Base-by-base conservation (phyloP, 2,329 filamentous ascomycete genomes). In the Sclerotinia subarctica region DNA sequence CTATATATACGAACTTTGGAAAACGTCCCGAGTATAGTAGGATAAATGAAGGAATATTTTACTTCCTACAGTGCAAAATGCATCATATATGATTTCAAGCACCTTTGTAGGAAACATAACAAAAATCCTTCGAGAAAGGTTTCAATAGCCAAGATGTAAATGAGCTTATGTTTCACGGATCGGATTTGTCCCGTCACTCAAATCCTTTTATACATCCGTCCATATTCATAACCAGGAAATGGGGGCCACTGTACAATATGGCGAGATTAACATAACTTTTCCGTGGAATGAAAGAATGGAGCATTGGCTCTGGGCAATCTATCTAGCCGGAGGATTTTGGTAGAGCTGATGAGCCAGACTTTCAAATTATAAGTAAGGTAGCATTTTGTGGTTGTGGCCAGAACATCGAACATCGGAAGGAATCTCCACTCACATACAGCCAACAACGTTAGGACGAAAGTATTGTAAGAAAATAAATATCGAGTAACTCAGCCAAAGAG, bases 351-450 rank as follows among this genome's bases (percentile, higher is more conserved):
- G n/a, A n/a, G 38, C 47, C n/a, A 49, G 47, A 49, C 47, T 13
- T 11, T 11, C 46, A 21, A n/a, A 11, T 17, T 21, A 57, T 57
- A 38, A 6, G 35, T 35, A 35, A 38, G 54, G 54, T 57, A 57
- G 54, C 54, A 60, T 49, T 42, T 42, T 47, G 44, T 60, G 44
- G 58, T 60, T n/a, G 57, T 60, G 58, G 58, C 58, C 44, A 60
- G 58, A 60, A 60, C 58, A n/a, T 60, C 58, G 58, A 60, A 60
- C 58, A n/a, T 60, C 58, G 26, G 24, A 60, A 60, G 58, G 26
- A 60, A 49, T 60, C 44, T 44, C 44, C 42, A 47, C 42, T 26
- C 26, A 53, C 51, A 32, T 32, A 21, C 42, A 42, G 44, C 57
- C 53, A 35, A 32, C 29, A 54, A 32, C 21, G 47, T 32, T 60